Base-by-base conservation (phyloP, 441 rosid genomes). In the Pelargonium fulgidum region DNA sequence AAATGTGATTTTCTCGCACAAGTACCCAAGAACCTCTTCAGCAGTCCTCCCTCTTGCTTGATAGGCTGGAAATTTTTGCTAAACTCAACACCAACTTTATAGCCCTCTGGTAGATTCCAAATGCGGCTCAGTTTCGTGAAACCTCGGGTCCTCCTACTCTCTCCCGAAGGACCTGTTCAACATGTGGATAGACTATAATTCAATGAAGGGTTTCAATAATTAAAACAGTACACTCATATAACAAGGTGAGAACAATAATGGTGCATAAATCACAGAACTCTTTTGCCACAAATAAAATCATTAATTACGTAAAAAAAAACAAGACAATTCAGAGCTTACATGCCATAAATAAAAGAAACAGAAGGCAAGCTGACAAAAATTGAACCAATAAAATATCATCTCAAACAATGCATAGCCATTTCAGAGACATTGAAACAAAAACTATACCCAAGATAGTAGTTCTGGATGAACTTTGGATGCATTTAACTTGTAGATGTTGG, bases 51-150 rank as follows among this genome's bases (percentile, higher is more conserved):
- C 58, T 50, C 58, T n/a, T 6, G 58, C 16, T 13, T 50, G 16
- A 50, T 16, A 14, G 58, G 58, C 5, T 16, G 5, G 16, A 50
- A 50, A 6, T 16, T 50, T 19, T 16, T 50, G 14, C 13, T 4
- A 20, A 50, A 50, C 58, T 50, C 19, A 50, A 50, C 58, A 50
- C 58, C 58, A 50, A 50, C 58, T 50, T n/a, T 50, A 50, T 50
- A 50, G 58, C 58, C 58, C 58, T 50, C 58, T n/a, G 58, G 58
- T 4, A 50, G 58, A 50, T 50, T n/a, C 58, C 58, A 50, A 7
- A 50, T 16, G 1, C 58, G 58, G 1, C 16, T 50, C 58, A 50
- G 58, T 50, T 16, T 50, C 1, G 5, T 50, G 58, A 4, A 50
- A 4, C 58, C 58, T 50, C 58, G 58, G 16, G 58, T 50, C 16